These are phyloP conservation scores for Arbutus unedo DNA, from an alignment of 148 eudicot genomes.

Conservation along the genomic window DNA sequence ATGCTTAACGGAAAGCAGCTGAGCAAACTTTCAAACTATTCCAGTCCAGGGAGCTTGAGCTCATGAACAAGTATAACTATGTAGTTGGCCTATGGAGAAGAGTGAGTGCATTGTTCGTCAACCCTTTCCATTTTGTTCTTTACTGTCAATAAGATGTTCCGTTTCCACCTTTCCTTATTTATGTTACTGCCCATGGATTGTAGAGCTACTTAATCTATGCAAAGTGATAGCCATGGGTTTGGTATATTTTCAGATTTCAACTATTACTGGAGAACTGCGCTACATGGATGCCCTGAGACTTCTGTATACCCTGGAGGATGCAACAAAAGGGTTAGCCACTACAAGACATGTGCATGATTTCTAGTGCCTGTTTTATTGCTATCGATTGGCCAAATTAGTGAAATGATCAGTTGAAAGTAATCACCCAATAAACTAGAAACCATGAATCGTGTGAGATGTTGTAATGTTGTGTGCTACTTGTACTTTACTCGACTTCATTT, in stretches of 20 bases:
- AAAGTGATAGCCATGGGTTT: slow-evolving; percentile 3
- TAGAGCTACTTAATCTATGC: slow-evolving; percentile 4
- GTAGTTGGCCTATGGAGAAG: slow-evolving; percentile 86
- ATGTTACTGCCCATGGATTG: not conserved
- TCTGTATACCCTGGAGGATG: slow-evolving; percentile 65
- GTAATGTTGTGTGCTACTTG: not conserved
- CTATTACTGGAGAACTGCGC: slow-evolving; percentile 70
- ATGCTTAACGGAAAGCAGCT: slow-evolving; percentile 56
- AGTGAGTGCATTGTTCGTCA: slow-evolving; percentile 48
- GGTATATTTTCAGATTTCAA: slow-evolving; percentile 56
- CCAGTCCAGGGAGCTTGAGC: slow-evolving; percentile 66
- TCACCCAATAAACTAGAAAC: not conserved
- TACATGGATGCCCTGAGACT: slow-evolving; percentile 69
- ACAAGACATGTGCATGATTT: slow-evolving; percentile 9
- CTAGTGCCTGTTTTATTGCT: not conserved
- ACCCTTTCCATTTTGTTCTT: slow-evolving; percentile 3
- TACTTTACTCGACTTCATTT: not conserved
- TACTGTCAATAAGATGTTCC: slow-evolving; percentile 10
- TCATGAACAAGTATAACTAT: slow-evolving; percentile 70
- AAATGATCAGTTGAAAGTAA: not conserved
- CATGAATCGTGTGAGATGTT: not conserved
- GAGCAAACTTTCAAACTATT: slow-evolving; percentile 78
- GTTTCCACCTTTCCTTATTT: not conserved
- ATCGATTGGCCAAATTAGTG: not conserved
- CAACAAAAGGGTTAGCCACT: slow-evolving; percentile 69